Base-by-base conservation (phyloP, 208 protist species). In the Trypanosoma caninum region DNA sequence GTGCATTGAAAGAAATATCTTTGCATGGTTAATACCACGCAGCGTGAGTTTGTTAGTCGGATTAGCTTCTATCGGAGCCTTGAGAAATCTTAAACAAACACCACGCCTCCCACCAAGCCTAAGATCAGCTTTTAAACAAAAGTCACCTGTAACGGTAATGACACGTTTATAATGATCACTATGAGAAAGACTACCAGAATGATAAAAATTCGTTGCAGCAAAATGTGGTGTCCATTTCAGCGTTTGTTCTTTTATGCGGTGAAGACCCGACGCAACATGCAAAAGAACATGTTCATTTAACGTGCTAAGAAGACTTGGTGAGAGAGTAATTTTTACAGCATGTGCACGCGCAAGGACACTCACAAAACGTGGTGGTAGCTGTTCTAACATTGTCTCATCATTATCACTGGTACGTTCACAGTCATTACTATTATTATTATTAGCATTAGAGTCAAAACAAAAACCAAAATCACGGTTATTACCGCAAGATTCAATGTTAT, bases 21-120 rank as follows among this genome's bases (percentile, higher is more conserved):
- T 61, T 37, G 76, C 76, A 55, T 78, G 65, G 59, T 78, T 78
- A 18, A 78, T 48, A 31, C 67, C 59, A 30, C 44, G 64, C 20
- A 82, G 52, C 10, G 59, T 75, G 38, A 82, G 31, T 8, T 50
- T 47, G 54, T 82, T 82, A 4, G 20, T 25, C 10, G 70, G 59
- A 20, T 33, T 42, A 22, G 30, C 56, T 25, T 60, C 42, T 34
- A 59, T 56, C 2, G 52, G 3, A 14, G 10, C 31, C 34, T 82
- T 82, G 23, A 28, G 3, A 59, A 82, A 82, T 10, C 45, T 60
- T 18, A 82, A 35, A 6, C 57, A 42, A 37, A 59, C 40, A 30
- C 75, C 75, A 20, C 46, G 33, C 16, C 25, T 53, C 7, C 75
- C 75, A 61, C 75, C 75, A 6, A 82, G 52, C 23, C 55, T 51